Percentiles rank a stretch among this genome's conserved stretches.
phyloP scores from a whole-genome alignment of 208 protist species.

The Blastocrithidia nonstop region DNA sequence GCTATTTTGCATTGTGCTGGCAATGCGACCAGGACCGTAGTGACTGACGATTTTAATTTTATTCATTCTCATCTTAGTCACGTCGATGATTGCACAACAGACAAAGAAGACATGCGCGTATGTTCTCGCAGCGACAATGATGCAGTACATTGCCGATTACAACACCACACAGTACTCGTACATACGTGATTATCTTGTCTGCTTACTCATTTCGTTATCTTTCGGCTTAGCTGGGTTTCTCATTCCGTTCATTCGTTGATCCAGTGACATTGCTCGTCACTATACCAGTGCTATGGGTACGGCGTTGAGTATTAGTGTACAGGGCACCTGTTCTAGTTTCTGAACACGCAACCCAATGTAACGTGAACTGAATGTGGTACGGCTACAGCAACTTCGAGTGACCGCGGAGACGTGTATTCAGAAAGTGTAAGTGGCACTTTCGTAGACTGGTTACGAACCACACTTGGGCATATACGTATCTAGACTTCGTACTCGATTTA shows the following conservation, averaged over 20 bases:
- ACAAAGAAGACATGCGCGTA: conserved; percentile 84
- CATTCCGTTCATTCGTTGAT: conserved; percentile 80
- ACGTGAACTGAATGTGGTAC: conserved; percentile 76
- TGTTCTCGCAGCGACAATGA: conserved; percentile 58
- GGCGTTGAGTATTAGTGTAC: conserved; percentile 72
- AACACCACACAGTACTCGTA: conserved; percentile 36
- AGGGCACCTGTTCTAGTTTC: conserved; percentile 72
- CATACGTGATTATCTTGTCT: conserved; percentile 56
- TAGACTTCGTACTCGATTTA: conserved; percentile 40
- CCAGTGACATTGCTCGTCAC: conserved; percentile 52
- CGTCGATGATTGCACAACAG: conserved; percentile 68
- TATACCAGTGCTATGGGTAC: conserved; percentile 67
- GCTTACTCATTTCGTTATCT: conserved; percentile 43
- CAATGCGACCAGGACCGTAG: conserved; percentile 18
- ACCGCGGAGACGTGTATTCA: conserved; percentile 53
- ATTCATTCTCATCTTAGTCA: conserved; percentile 62
- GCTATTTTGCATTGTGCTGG: conserved; percentile 50
- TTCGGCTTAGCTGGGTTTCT: conserved; percentile 71
- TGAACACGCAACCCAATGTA: conserved; percentile 60
- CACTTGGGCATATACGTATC: conserved; percentile 48
- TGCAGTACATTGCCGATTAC: conserved; percentile 53
- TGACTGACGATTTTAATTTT: conserved; percentile 64
- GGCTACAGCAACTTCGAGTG: conserved; percentile 58
- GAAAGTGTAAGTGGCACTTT: conserved; percentile 43
- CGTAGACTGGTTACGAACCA: conserved; percentile 70